These are phyloP conservation scores for Chaetomiaceae sp. DNA, from an alignment of 2,329 filamentous ascomycete genomes.

Conservation along the genomic window DNA sequence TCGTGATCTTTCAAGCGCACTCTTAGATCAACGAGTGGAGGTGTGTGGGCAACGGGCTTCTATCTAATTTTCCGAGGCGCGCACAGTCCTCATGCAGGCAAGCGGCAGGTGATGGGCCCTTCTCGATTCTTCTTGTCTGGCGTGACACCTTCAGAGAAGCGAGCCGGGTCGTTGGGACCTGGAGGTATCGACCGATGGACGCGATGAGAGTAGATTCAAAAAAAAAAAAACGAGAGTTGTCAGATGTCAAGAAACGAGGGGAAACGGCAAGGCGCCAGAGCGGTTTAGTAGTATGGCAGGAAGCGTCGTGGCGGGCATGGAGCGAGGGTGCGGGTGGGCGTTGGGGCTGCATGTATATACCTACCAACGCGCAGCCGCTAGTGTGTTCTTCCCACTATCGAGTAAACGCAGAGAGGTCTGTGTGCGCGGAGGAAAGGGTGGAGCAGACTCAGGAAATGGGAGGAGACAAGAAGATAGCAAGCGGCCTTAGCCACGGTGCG, in stretches of 20 bases:
- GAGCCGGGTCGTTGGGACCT: not conserved
- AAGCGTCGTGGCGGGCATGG: not conserved
- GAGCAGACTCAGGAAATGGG: not conserved
- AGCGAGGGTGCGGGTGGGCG: slow-evolving; percentile 3
- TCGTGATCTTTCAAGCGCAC: not conserved
- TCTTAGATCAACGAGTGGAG: not conserved
- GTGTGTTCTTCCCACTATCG: slow-evolving; percentile 18
- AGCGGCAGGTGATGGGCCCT: not conserved
- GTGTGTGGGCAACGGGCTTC: not conserved
- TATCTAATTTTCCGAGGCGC: not conserved
- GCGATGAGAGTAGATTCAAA: not conserved
- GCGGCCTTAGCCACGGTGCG: not conserved
- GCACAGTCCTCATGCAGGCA: slow-evolving; percentile 5
- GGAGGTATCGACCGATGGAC: not conserved
- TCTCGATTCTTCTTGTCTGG: not conserved
- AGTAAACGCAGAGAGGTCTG: slow-evolving; percentile 11
- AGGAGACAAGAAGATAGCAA: not conserved
- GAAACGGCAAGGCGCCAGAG: slow-evolving; percentile 14
- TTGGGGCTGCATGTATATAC: slow-evolving; percentile 19
- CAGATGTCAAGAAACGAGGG: slow-evolving; percentile 17
- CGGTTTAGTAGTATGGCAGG: not conserved
- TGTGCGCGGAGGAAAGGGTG: slow-evolving; percentile 10
- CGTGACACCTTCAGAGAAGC: not conserved
- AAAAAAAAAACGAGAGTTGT: slow-evolving; percentile 25
- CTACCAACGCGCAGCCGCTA: slow-evolving; percentile 18